A percentile compares a stretch with the other conserved stretches of the same genome.
Conservation (phyloP, 1,284 basidiomycete genomes). For the Ceratobasidium sp. region DNA sequence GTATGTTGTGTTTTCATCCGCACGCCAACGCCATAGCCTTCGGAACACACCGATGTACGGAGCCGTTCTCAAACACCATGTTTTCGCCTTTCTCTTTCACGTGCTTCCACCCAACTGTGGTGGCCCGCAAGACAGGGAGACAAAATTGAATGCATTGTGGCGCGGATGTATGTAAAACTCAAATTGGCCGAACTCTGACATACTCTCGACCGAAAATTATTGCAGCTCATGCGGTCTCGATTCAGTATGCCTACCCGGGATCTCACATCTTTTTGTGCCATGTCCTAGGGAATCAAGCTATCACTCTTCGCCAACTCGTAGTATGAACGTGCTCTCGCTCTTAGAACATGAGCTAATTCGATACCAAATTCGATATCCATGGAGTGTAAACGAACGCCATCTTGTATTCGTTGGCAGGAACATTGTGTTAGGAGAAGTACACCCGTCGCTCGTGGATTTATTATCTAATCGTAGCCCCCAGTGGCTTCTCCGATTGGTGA, state of each 20-base stretch:
- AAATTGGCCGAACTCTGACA: not conserved
- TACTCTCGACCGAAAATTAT: constrained; percentile 14
- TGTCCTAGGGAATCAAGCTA: constrained; percentile 15
- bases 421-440: not conserved
- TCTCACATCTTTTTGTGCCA: constrained; percentile 6
- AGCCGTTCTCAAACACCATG: too few species aligned
- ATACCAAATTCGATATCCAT: constrained; percentile 13
- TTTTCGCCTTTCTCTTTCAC: constrained; percentile 11
- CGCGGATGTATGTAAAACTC: too few species aligned
- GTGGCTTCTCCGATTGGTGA: constrained; percentile 33
- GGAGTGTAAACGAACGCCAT: constrained; percentile 31
- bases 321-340: not conserved
- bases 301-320: constrained; percentile 24
- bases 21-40: too few species aligned
- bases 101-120: constrained; percentile 18
- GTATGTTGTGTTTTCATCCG: too few species aligned
- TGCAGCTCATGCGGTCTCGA: not conserved
- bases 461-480: not conserved
- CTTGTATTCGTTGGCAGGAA: constrained; percentile 3
- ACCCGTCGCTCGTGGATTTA: constrained; percentile 2
- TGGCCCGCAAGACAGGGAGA: constrained; percentile 27
- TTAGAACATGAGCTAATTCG: not conserved
- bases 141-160: not conserved
- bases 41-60: too few species aligned
- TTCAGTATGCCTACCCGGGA: not conserved